Percentiles rank a stretch among this genome's conserved stretches.
Conservation (phyloP, 2,329 filamentous ascomycete genomes). For the Amauroascus verrucosus region DNA sequence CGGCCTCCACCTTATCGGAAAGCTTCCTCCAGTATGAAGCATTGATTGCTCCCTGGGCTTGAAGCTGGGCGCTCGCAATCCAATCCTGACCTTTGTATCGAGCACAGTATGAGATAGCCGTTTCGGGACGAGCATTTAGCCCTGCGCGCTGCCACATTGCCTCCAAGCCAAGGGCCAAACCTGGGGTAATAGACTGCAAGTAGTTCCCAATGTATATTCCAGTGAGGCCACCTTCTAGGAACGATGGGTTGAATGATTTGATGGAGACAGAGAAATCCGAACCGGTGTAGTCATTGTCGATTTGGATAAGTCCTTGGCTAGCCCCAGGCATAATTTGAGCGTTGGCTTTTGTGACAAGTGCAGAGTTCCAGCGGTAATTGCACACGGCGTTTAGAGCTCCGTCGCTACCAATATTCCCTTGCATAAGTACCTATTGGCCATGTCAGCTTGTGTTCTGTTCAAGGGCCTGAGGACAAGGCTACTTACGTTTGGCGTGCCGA, state of each 20-base stretch:
- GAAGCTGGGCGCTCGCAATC: slow-evolving; percentile 82
- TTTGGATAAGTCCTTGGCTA: slow-evolving; percentile 75
- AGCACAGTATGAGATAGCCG: slow-evolving; percentile 77
- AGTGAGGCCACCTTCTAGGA: slow-evolving; percentile 81
- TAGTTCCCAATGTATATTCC: slow-evolving; percentile 95
- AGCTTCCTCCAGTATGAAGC: slow-evolving; percentile 89
- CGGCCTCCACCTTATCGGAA: slow-evolving; percentile 91
- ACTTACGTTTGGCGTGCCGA: slow-evolving; percentile 81
- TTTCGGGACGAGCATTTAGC: slow-evolving; percentile 78
- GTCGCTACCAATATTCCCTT: slow-evolving; percentile 92
- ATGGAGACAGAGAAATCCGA: slow-evolving; percentile 85
- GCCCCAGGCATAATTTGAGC: slow-evolving; percentile 71
- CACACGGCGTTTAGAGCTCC: slow-evolving; percentile 76
- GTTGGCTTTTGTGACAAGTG: slow-evolving; percentile 75
- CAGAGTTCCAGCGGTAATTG: slow-evolving; percentile 80
- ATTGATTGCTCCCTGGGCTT: slow-evolving; percentile 77
- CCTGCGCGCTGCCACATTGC: slow-evolving; percentile 85
- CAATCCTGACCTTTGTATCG: slow-evolving; percentile 88
- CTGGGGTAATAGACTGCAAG: slow-evolving; percentile 82
- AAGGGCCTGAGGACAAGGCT: too few relatives aligned
- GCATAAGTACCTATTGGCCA: slow-evolving; percentile 66
- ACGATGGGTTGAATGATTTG: slow-evolving; percentile 92
- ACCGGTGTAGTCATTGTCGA: slow-evolving; percentile 93
- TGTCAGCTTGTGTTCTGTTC: not conserved
- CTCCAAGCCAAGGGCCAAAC: slow-evolving; percentile 78